Evolutionary conservation across 2,329 filamentous ascomycete genomes (phyloP), one percentile per base, ranked within the genome.

Genomic region (Blastomyces silverae): DNA sequence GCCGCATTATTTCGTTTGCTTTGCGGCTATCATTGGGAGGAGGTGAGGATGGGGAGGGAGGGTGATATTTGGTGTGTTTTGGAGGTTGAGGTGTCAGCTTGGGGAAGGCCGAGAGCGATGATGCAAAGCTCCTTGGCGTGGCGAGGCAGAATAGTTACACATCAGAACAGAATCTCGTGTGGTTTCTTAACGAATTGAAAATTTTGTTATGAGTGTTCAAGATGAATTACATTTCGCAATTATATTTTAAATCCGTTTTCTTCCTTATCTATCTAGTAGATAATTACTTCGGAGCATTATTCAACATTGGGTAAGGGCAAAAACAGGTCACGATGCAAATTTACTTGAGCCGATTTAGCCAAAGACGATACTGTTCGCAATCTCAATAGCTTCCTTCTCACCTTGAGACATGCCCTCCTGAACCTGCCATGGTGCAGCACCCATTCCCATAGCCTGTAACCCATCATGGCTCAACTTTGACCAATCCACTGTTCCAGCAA

Each of bases 401-500:
- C 83, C 83, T 42, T 77, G 70, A 2, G 73, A 80, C 75, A 86
- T 76, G 1, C 75, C 79, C 2, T 73, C 71, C 2, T 75, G 80
- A 39, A 79, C 75, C 58, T 79, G 77, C 77, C 86, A 84, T 69
- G 77, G 82, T 62, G 75, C 76, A 58, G 74, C 72, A 17, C 78
- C 78, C 67, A 87, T 70, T 0, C 85, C 85, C 79, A 87, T 84
- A 0, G 82, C 84, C 65, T 79, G 77, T 68, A 81, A 78, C 0
- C 82, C 85, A 7, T 84, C 81, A 0, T 74, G 72, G 8, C 74
- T 77, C 31, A 83, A 11, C 0, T 71, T 69, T 2, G 70, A 70
- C 78, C 78, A 79, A 56, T 79, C 71, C 48, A 78, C 66, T 10
- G 73, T 72, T 8, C 75, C 76, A 28, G 72, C 64, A 64, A 56